Evolutionary conservation across 257 asterid species (phyloP).

Genomic region (Solanum dulcamara): DNA sequence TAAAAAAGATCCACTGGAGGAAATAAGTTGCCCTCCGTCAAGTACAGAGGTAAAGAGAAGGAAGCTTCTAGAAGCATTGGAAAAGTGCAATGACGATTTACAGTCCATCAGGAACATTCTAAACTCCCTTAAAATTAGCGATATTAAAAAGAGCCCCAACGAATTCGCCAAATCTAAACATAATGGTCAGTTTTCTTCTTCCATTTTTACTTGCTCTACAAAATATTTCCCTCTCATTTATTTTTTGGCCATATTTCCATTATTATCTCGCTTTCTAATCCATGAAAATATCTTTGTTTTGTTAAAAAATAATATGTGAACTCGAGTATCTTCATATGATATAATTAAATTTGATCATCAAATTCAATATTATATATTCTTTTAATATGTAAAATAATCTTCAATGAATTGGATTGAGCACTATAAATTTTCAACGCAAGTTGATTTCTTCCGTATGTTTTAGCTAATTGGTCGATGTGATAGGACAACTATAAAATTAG

Average conservation of each 20-base stretch:
- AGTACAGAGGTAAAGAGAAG: conserved; percentile 32
- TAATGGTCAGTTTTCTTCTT: conserved; percentile 20
- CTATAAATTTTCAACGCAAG: too few relatives aligned
- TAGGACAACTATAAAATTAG: too few relatives aligned
- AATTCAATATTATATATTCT: neutral
- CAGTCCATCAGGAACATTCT: conserved; percentile 61
- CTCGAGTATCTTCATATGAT: neutral
- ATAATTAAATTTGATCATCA: neutral
- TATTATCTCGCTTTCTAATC: neutral
- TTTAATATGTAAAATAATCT: neutral
- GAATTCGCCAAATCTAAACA: neutral
- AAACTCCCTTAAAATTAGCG: too few relatives aligned
- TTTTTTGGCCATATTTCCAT: neutral
- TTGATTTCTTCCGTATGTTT: too few relatives aligned
- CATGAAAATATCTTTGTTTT: neutral
- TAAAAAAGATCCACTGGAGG: conserved; percentile 31
- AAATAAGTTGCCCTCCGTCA: neutral
- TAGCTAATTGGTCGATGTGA: too few relatives aligned
- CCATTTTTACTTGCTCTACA: neutral
- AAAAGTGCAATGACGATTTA: conserved; percentile 75
- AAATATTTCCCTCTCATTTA: neutral
- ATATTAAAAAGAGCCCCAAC: too few relatives aligned
- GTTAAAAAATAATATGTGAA: neutral
- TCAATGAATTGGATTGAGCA: too few relatives aligned
- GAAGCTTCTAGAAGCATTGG: conserved; percentile 54